Base-by-base conservation (phyloP, 176 grass and related monocot genomes). In the Oropetium thomaeum region DNA sequence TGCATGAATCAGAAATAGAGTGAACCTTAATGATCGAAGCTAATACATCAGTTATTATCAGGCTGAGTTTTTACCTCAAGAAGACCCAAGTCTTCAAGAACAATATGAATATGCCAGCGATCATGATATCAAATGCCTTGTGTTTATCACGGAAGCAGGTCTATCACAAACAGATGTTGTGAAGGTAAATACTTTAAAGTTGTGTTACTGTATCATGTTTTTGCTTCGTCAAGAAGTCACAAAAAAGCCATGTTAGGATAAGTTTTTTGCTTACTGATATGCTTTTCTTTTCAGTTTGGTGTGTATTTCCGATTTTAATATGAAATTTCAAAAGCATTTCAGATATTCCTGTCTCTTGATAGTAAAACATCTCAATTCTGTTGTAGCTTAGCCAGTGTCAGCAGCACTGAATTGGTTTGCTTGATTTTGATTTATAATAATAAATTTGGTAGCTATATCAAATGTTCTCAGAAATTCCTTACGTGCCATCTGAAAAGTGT, bases 71-170 rank as follows among this genome's bases (percentile, higher is more conserved):
- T 78, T 98, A 67, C 91, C 88, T 79, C 77, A 81, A 76, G 75
- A 85, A 81, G 95, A 98, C 59, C 95, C 95, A 83, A 98, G 95
- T 73, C 79, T 92, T 61, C 92, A 98, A 85, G 95, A 98, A 75
- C 95, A 98, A 55, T 98, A 93, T 65, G 95, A 98, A 72, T 98
- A 98, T 87, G 95, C 95, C 52, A 98, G 68, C 68, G 91, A 98
- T 31, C 78, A 89, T 87, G 91, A 94, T 58, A 93, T 97, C 58
- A 94, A 92, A 72, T 93, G 91, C 41, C 88, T 98, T 70, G 62
- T 91, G 17, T 89, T 93, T 76, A 93, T 98, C 79, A 98, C 86
- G 73, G 95, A 98, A 92, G 87, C 89, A 69, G 86, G 88, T 73
- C 70, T 93, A 52, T 80, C 90, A 64, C 83, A 98, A 76, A 90